phyloP scores from a whole-genome alignment of 805 yeast genomes.

The Scheffersomyces coipomensis region DNA sequence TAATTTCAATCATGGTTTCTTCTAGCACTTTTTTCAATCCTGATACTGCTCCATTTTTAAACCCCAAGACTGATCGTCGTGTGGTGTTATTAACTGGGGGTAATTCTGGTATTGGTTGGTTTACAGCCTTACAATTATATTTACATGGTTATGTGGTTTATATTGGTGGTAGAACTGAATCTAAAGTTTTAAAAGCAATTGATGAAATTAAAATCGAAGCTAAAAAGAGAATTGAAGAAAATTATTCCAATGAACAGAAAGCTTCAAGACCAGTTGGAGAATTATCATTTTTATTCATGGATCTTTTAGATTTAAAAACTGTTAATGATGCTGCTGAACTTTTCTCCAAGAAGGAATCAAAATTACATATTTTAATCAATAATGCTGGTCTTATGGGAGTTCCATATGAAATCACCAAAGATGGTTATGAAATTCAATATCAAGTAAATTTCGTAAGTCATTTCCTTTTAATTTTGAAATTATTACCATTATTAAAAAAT shows the following conservation, averaged over 20 bases:
- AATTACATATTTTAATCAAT: constrained; percentile 32
- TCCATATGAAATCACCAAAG: constrained; percentile 34
- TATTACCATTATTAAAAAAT: constrained; percentile 25
- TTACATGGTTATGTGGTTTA: constrained; percentile 39
- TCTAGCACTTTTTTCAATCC: constrained; percentile 23
- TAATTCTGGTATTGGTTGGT: constrained; percentile 41
- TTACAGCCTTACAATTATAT: constrained; percentile 35
- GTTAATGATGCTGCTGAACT: constrained; percentile 25
- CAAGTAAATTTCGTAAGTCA: constrained; percentile 39
- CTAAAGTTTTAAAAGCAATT: constrained; percentile 31
- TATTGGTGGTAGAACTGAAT: constrained; percentile 33
- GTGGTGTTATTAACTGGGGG: constrained; percentile 41
- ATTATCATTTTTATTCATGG: constrained; percentile 52
- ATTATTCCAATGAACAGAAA: constrained; percentile 8
- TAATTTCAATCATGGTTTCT: constrained; percentile 3
- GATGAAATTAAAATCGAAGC: constrained; percentile 33
- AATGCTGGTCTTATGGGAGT: constrained; percentile 44
- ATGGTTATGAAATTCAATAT: constrained; percentile 39
- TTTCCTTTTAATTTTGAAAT: constrained; percentile 27
- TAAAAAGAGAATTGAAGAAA: constrained; percentile 12
- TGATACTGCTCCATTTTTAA: constrained; percentile 22
- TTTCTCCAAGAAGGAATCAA: constrained; percentile 21
- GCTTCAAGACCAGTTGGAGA: constrained; percentile 43
- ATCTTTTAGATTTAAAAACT: constrained; percentile 41
- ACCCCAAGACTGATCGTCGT: constrained; percentile 23